These are phyloP conservation scores for Chaetomiaceae sp. DNA, from an alignment of 2,329 filamentous ascomycete genomes.

Conservation along the genomic window DNA sequence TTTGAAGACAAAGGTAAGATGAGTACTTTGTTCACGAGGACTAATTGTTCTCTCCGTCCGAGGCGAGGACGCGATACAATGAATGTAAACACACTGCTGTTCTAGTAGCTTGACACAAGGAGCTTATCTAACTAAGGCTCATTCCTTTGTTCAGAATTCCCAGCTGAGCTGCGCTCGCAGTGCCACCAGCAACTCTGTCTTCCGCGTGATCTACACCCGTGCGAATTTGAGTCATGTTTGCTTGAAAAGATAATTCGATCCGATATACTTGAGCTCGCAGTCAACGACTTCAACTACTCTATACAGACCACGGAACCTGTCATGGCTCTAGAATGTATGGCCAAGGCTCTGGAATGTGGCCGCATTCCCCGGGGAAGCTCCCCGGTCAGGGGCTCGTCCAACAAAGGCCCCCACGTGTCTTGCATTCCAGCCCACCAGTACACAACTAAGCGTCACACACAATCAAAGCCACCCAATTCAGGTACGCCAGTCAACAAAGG, in stretches of 20 bases:
- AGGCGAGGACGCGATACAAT: not conserved
- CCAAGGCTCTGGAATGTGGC: constrained; percentile 3
- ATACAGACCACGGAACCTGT: not conserved
- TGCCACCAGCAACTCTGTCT: not conserved
- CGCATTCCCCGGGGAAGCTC: not conserved
- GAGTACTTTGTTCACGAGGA: not conserved
- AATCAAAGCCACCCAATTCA: not conserved
- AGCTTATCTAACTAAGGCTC: too few species aligned
- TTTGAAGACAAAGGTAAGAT: not conserved
- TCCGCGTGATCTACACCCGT: not conserved
- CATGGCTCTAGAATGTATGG: not conserved
- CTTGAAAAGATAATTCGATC: not conserved
- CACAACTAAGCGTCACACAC: not conserved
- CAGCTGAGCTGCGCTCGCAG: too few species aligned
- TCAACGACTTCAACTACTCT: not conserved
- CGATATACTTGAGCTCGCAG: not conserved
- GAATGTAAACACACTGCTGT: too few species aligned
- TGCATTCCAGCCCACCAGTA: not conserved
- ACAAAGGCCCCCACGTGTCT: not conserved
- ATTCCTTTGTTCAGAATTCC: not conserved
- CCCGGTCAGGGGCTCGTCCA: not conserved
- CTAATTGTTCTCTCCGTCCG: not conserved
- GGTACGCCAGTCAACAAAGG: not conserved
- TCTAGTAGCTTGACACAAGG: too few species aligned
- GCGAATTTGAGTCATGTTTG: not conserved